Base-by-base conservation (phyloP, 1,284 basidiomycete genomes). In the Irpex rosettiformis region DNA sequence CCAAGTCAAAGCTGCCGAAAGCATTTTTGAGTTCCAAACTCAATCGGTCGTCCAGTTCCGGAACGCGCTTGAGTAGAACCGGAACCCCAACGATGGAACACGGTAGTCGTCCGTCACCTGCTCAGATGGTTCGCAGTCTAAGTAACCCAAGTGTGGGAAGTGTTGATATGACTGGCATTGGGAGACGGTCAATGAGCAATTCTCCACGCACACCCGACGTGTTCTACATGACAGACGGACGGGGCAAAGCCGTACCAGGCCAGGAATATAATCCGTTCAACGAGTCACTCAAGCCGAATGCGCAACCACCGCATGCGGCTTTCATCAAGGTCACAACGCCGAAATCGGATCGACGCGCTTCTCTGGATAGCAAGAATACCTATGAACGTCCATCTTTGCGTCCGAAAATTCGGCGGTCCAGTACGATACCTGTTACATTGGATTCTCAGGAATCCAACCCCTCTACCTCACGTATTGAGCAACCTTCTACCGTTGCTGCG, bases 81-180 rank as follows among this genome's bases (percentile, higher is more conserved):
- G 40, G n/a, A 18, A 55, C 25, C 16, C 52, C 48, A 13, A 27
- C 24, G 22, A 40, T 24, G 25, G 25, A 37, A 40, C 43, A 45
- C 25, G 22, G 16, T 37, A 49, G 13, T n/a, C 28, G 43, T 45
- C 43, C 48, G 24, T 18, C 47, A 49, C 59, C 25, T 10, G 53
- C 40, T 11, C 30, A 58, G 52, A 55, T 61, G 21, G 42, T 61
- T 11, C 56, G 60, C 27, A 61, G 57, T 24, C 25, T 61, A 25
- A 61, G 60, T 28, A 58, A 58, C 28, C 75, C 82, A 6, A 79
- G 74, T 58, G 74, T 75, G 52, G 75, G 69, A 21, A 71, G 70
- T 25, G 77, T 83, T 59, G 81, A 75, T 56, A 75, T 75, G 73
- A 75, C 74, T 3, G 88, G 87, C 16, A 64, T 89, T 30, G 87